phyloP scores from a whole-genome alignment of 2,329 filamentous ascomycete genomes.

The Ophiostoma sp. region DNA sequence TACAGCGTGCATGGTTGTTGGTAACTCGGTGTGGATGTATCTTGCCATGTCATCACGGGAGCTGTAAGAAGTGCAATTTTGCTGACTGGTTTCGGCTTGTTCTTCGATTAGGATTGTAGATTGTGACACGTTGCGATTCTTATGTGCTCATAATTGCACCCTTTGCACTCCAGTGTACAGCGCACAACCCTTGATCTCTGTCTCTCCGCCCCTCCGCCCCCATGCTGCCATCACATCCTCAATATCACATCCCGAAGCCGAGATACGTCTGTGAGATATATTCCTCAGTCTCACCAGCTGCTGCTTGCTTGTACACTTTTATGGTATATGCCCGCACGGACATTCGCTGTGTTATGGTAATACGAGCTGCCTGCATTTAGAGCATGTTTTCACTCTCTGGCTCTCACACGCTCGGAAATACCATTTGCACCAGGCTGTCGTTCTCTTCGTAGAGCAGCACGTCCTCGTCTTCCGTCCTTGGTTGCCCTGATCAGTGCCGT shows the following conservation, averaged over 20 bases:
- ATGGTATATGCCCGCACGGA: constrained; percentile 2
- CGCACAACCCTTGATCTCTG: not conserved
- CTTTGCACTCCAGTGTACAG: not conserved
- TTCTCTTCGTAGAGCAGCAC: too few relatives aligned
- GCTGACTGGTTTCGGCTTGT: not conserved
- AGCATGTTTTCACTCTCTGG: not conserved
- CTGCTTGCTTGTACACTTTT: not conserved
- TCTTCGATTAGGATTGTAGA: not conserved
- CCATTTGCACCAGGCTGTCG: too few relatives aligned
- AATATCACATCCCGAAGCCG: not conserved
- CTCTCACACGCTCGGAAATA: too few relatives aligned
- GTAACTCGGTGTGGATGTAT: not conserved
- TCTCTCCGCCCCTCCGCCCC: not conserved
- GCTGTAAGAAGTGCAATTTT: not conserved
- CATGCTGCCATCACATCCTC: not conserved
- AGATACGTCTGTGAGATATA: constrained; percentile 8
- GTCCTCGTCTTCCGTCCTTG: not conserved
- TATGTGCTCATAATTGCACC: not conserved
- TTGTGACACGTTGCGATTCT: not conserved
- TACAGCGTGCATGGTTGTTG: not conserved
- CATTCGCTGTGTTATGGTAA: not conserved
- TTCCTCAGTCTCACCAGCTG: not conserved
- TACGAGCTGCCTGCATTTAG: not conserved
- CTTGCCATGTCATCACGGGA: not conserved
- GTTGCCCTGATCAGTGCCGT: not conserved